Evolutionary conservation across 768 basidiomycete genomes (phyloP), one percentile per base, ranked within the genome.

Genomic region (Lactarius akahatsu): DNA sequence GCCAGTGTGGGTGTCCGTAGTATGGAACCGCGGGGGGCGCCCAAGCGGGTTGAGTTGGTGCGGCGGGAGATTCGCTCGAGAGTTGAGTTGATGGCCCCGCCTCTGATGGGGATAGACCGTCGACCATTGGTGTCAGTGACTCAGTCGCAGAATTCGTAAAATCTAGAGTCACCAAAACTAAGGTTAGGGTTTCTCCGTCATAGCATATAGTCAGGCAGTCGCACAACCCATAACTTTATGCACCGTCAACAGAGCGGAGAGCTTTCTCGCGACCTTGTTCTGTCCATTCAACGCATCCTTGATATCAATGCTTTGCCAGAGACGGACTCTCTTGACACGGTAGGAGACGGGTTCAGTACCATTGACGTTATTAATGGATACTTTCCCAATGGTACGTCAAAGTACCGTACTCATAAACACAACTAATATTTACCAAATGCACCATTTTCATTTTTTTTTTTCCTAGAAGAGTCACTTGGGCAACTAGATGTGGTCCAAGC

Each of bases 361-460:
- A 76, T 85, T 10, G 80, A 82, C 63, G 79, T 86, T 55, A 72
- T 77, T 59, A 91, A 94, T 69, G 80, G 81, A 36, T 83, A 90
- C 70, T 92, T 95, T 72, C 92, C 92, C 1, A 82, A 93, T 76
- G 92, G 93, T 92, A 68, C 62, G 79, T 81, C 38, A 18, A n/a
- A 32, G 43, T 45, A 43, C 52, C 20, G 13, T 30, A 23, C 26
- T 59, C 3, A 45, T 15, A 34, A 36, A 20, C 20, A 50, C 23
- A 6, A 11, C 20, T 38, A 52, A 32, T 32, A 11, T n/a, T 50
- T 54, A 65, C 36, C 30, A 59, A 56, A 50, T 34, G 40, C 57
- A 28, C 45, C 23, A 54, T 56, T 36, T n/a, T n/a, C n/a, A n/a
- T n/a, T n/a, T n/a, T n/a, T 43, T 34, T 8, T 28, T 63, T 6